Conservation (phyloP, 768 basidiomycete species). For the Rhodotorula graminis region DNA sequence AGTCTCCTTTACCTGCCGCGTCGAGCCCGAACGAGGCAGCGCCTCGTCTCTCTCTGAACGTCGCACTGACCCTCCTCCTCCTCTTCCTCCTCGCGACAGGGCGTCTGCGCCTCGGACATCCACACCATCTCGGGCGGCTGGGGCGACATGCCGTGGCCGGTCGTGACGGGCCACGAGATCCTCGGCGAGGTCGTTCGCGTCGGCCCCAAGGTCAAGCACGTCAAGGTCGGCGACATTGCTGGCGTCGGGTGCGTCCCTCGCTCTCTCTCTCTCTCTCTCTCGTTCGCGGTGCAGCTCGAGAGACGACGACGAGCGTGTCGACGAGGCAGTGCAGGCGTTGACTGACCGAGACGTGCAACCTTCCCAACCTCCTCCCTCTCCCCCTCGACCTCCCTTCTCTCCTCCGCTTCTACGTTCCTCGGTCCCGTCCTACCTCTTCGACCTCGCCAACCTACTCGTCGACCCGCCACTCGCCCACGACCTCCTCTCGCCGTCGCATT, state of each 20-base stretch:
- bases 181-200: conserved; percentile 49
- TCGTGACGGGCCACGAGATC: conserved; percentile 37
- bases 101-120: neutral
- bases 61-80: too few species aligned
- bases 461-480: too few species aligned
- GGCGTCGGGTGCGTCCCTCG: conserved; percentile 49
- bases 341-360: too few species aligned
- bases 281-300: neutral
- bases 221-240: conserved; percentile 59
- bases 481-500: neutral
- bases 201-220: conserved; percentile 55
- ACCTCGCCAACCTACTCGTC: too few species aligned
- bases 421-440: too few species aligned
- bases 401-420: neutral
- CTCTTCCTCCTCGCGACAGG: too few species aligned
- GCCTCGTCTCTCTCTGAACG: too few species aligned
- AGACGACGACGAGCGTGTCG: too few species aligned
- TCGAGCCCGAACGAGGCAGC: too few species aligned
- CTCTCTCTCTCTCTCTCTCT: neutral
- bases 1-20: neutral
- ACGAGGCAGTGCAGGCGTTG: too few species aligned
- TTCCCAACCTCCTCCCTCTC: neutral
- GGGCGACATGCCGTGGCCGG: conserved; percentile 19
- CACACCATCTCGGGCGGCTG: conserved; percentile 49
- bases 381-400: conserved; percentile 20